Conservation (phyloP, 2,329 filamentous ascomycete species). For the Nothophoma quercina region DNA sequence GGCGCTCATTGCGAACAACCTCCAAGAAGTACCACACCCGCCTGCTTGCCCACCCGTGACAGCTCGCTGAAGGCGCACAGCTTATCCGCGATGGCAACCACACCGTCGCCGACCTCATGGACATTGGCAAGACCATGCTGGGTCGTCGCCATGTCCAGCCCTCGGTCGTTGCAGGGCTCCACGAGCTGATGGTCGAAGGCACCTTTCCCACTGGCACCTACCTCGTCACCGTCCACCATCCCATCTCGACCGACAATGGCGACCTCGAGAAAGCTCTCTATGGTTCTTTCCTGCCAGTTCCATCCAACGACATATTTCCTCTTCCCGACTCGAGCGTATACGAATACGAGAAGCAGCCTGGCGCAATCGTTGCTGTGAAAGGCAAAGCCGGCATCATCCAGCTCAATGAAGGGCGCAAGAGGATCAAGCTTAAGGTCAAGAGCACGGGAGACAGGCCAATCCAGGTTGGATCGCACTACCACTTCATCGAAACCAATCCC, state of each 20-base stretch:
- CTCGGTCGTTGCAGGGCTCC: slow-evolving; percentile 77
- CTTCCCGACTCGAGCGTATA: slow-evolving; percentile 71
- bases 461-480: slow-evolving; percentile 92
- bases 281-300: slow-evolving; percentile 87
- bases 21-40: slow-evolving; percentile 73
- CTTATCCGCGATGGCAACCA: slow-evolving; percentile 96
- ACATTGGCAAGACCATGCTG: slow-evolving; percentile 87
- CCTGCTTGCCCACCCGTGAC: slow-evolving; percentile 7
- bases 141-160: slow-evolving; percentile 91
- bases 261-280: slow-evolving; percentile 88
- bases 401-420: slow-evolving; percentile 76
- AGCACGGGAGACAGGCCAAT: slow-evolving; percentile 90
- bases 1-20: slow-evolving; percentile 84
- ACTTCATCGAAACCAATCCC: slow-evolving; percentile 95
- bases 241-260: slow-evolving; percentile 84
- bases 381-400: slow-evolving; percentile 68
- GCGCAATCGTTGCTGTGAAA: slow-evolving; percentile 77
- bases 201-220: slow-evolving; percentile 92
- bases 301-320: slow-evolving; percentile 72
- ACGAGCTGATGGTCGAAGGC: slow-evolving; percentile 90
- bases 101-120: slow-evolving; percentile 91
- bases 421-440: slow-evolving; percentile 78
- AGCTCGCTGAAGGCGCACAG: slow-evolving; percentile 51
- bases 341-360: slow-evolving; percentile 73
- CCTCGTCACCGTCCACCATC: slow-evolving; percentile 91